Conservation (phyloP, 2,329 filamentous ascomycete species). For the Alternaria novae-zelandiae region DNA sequence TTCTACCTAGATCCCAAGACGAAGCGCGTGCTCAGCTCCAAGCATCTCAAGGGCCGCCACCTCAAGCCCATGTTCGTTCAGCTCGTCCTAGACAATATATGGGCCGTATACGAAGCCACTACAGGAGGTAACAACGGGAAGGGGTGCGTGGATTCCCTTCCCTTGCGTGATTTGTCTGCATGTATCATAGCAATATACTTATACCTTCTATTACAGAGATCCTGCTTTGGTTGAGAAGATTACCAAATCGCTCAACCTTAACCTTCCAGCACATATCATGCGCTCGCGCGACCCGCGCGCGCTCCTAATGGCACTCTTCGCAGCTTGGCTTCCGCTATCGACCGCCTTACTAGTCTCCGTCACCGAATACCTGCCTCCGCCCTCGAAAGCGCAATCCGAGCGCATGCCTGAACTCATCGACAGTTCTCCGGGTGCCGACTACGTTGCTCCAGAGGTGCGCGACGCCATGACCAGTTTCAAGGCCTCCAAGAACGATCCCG, state of each 20-base stretch:
- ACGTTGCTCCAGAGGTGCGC: slow-evolving; percentile 72
- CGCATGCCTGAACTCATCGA: slow-evolving; percentile 81
- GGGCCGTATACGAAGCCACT: slow-evolving; percentile 93
- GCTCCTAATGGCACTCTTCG: slow-evolving; percentile 84
- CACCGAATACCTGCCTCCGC: slow-evolving; percentile 89
- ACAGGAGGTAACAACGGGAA: slow-evolving; percentile 81
- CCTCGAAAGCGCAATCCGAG: slow-evolving; percentile 76
- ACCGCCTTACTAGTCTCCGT: slow-evolving; percentile 93
- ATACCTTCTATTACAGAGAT: slow-evolving; percentile 63
- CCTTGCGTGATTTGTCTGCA: slow-evolving; percentile 35
- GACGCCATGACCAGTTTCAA: slow-evolving; percentile 86
- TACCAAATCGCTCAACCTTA: slow-evolving; percentile 86
- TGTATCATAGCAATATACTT: slow-evolving; percentile 49
- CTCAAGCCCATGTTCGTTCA: slow-evolving; percentile 98
- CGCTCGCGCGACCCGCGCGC: slow-evolving; percentile 83
- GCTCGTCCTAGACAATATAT: slow-evolving; percentile 91
- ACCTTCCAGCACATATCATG: slow-evolving; percentile 80
- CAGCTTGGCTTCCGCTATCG: slow-evolving; percentile 89
- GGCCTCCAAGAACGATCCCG: slow-evolving; percentile 71
- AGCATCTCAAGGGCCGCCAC: slow-evolving; percentile 89
- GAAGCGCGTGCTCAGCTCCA: slow-evolving; percentile 86
- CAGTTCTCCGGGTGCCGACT: slow-evolving; percentile 75
- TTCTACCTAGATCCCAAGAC: slow-evolving; percentile 97
- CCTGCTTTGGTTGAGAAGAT: slow-evolving; percentile 87
- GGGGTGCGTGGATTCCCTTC: slow-evolving; percentile 66